These are phyloP conservation scores for Pseudoperonospora humuli DNA, from an alignment of 352 stramenopile species.

Conservation along the genomic window DNA sequence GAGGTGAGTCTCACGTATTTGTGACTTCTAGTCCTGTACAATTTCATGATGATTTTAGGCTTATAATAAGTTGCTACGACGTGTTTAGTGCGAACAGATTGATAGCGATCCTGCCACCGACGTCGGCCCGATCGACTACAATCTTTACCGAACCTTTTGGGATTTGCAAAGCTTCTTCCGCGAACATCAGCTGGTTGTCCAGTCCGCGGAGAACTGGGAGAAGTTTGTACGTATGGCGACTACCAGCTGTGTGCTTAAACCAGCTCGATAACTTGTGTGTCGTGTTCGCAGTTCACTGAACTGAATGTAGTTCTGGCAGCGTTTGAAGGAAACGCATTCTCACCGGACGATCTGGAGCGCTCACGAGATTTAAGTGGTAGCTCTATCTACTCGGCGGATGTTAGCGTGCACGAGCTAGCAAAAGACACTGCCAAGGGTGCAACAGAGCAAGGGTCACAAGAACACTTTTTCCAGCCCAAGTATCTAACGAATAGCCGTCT, in stretches of 20 bases:
- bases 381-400: conserved; percentile 10
- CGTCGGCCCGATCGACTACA: conserved; percentile 78
- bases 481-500: conserved; percentile 89
- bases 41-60: too few relatives aligned
- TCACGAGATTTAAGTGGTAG: conserved; percentile 38
- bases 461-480: conserved; percentile 89
- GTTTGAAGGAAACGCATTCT: conserved; percentile 85
- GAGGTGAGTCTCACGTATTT: conserved; percentile 15
- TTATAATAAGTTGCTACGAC: background rate
- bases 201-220: conserved; percentile 65
- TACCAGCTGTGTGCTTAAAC: background rate
- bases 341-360: conserved; percentile 66
- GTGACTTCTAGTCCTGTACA: too few relatives aligned
- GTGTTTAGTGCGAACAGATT: conserved; percentile 24
- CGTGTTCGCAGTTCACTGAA: conserved; percentile 48
- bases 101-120: conserved; percentile 38
- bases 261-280: background rate
- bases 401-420: conserved; percentile 14
- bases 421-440: conserved; percentile 3
- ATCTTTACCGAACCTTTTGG: conserved; percentile 89
- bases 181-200: conserved; percentile 54
- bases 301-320: conserved; percentile 69
- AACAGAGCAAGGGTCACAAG: conserved; percentile 23
- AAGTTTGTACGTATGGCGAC: conserved; percentile 63
- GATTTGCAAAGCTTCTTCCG: conserved; percentile 84